Conservation (phyloP, 2,329 filamentous ascomycete species). For the Neoscytalidium dimidiatum region DNA sequence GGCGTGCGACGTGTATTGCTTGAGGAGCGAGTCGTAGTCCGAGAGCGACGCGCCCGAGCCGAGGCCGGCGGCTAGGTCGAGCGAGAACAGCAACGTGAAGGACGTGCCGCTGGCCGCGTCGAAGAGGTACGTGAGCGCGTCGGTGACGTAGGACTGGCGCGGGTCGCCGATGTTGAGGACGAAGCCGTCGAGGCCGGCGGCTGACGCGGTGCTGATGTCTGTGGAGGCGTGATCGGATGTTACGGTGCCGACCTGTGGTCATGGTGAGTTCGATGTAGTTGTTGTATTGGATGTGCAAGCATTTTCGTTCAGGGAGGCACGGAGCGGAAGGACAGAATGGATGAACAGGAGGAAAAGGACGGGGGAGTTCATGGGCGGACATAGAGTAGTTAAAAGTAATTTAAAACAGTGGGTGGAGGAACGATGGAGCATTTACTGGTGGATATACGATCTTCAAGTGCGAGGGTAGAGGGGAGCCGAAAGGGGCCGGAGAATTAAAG, state of each 20-base stretch:
- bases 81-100: slow-evolving; percentile 10
- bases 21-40: background rate
- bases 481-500: no score
- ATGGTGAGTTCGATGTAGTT: background rate
- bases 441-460: no score
- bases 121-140: background rate
- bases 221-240: background rate
- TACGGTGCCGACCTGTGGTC: background rate
- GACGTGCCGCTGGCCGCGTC: background rate
- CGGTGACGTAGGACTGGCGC: background rate
- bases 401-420: no score
- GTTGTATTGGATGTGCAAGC: background rate
- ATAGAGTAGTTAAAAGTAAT: no score
- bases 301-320: background rate
- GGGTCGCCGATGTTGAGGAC: slow-evolving; percentile 11
- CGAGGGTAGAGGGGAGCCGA: no score
- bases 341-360: background rate
- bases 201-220: background rate
- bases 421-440: no score
- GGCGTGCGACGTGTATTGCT: background rate
- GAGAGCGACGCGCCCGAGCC: slow-evolving; percentile 1
- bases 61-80: background rate
- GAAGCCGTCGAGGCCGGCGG: slow-evolving; percentile 4
- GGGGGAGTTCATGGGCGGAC: no score
- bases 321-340: background rate